Evolutionary conservation across 257 asterid genomes (phyloP).

Genomic region (Solanum sitiens): DNA sequence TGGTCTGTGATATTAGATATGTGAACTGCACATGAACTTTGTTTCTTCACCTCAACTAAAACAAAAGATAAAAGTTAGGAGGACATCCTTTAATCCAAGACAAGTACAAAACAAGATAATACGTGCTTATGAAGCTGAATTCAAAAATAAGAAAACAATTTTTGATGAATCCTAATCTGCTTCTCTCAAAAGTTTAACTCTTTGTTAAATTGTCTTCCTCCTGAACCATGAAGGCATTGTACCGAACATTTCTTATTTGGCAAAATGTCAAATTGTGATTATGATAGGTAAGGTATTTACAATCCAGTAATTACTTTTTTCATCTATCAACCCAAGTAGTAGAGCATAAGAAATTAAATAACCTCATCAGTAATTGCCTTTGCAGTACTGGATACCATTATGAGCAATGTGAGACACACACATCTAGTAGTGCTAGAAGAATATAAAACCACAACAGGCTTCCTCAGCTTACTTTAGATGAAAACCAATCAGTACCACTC

Average conservation of each 20-base stretch:
- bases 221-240: background rate
- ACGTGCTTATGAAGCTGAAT: background rate
- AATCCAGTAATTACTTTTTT: background rate
- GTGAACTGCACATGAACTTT: slow-evolving; percentile 53
- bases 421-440: background rate
- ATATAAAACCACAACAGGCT: background rate
- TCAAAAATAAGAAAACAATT: background rate
- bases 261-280: background rate
- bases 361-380: background rate
- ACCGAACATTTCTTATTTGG: background rate
- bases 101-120: background rate
- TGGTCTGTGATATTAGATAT: slow-evolving; percentile 67
- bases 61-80: slow-evolving; percentile 15
- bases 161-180: background rate
- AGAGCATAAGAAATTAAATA: background rate
- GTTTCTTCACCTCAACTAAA: slow-evolving; percentile 81
- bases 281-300: background rate
- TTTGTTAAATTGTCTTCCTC: background rate
- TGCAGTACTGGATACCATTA: background rate
- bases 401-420: background rate
- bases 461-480: background rate
- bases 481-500: background rate
- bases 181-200: background rate
- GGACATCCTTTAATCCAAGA: background rate
- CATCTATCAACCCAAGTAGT: background rate